A percentile compares a stretch with the other conserved stretches of the same genome.
Conservation (phyloP, 192 early-diverging fungal genomes). For the Pilaira anomala region DNA sequence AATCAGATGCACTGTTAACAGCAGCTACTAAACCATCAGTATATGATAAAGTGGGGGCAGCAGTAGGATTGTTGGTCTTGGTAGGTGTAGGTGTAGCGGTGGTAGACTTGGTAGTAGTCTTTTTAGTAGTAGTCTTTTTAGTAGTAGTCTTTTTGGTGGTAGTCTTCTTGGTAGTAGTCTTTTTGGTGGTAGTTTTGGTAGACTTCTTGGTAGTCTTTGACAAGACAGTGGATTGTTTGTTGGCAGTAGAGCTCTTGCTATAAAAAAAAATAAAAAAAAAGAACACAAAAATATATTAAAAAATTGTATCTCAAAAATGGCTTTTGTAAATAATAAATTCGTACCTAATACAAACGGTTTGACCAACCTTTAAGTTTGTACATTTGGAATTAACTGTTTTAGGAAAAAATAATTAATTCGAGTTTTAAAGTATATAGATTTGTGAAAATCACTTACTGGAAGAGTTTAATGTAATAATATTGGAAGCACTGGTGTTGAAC, state of each 20-base stretch:
- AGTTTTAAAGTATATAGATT: not conserved
- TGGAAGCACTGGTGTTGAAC: not conserved
- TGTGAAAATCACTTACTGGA: not conserved
- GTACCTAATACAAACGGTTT: constrained; percentile 4
- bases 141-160: constrained; percentile 11
- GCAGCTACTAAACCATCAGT: constrained; percentile 15
- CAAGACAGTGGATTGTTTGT: not conserved
- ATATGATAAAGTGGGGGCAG: not conserved
- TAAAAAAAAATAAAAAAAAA: not conserved
- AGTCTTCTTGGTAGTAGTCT: constrained; percentile 1
- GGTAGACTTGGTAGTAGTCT: not conserved
- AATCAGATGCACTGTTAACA: constrained; percentile 14
- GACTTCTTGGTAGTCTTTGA: constrained; percentile 1
- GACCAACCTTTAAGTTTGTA: constrained; percentile 1
- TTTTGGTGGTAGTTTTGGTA: not conserved
- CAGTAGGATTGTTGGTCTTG: not conserved
- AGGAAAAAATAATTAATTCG: no score
- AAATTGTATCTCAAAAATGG: not conserved
- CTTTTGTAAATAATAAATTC: not conserved
- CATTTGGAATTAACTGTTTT: not conserved
- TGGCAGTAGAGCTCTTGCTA: not conserved
- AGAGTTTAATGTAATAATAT: not conserved
- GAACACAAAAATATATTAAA: not conserved
- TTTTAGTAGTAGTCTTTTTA: constrained; percentile 13
- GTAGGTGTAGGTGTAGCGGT: constrained; percentile 5